Evolutionary conservation across 495 filamentous ascomycete species (phyloP).

Genomic region (Pyrenula aspistea): DNA sequence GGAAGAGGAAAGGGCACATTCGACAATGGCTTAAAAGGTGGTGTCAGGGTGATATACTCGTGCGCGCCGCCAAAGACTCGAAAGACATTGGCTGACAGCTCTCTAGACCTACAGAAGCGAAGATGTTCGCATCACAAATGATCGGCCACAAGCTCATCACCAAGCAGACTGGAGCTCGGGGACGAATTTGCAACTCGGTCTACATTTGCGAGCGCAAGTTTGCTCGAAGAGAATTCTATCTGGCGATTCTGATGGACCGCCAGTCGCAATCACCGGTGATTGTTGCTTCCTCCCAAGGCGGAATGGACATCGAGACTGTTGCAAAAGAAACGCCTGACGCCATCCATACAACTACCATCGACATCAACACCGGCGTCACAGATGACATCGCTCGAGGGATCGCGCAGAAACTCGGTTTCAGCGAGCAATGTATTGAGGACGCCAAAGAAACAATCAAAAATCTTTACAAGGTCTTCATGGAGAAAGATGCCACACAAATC

Average conservation of each 20-base stretch:
- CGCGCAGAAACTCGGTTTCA: conserved; percentile 88
- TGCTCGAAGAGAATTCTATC: conserved; percentile 96
- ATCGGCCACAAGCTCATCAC: conserved; percentile 99
- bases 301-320: conserved; percentile 97
- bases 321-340: conserved; percentile 96
- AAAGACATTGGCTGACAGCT: conserved; percentile 4
- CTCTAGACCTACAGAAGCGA: conserved; percentile 63
- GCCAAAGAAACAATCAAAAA: conserved; percentile 95
- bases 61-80: conserved; percentile 22
- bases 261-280: conserved; percentile 85
- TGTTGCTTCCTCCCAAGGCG: conserved; percentile 92
- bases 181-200: conserved; percentile 88
- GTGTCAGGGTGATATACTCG: conserved; percentile 97
- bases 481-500: conserved; percentile 96
- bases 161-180: conserved; percentile 90
- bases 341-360: conserved; percentile 82
- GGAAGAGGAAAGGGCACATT: conserved; percentile 95
- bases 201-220: conserved; percentile 99
- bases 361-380: conserved; percentile 91
- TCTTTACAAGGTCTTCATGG: conserved; percentile 95
- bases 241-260: conserved; percentile 96
- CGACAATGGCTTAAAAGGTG: conserved; percentile 96
- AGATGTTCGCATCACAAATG: conserved; percentile 98
- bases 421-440: conserved; percentile 88
- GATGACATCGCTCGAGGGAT: conserved; percentile 88